Evolutionary conservation across 1,139 yeast genomes (phyloP), one percentile per base, ranked within the genome.

Genomic region (Yarrowia galli): DNA sequence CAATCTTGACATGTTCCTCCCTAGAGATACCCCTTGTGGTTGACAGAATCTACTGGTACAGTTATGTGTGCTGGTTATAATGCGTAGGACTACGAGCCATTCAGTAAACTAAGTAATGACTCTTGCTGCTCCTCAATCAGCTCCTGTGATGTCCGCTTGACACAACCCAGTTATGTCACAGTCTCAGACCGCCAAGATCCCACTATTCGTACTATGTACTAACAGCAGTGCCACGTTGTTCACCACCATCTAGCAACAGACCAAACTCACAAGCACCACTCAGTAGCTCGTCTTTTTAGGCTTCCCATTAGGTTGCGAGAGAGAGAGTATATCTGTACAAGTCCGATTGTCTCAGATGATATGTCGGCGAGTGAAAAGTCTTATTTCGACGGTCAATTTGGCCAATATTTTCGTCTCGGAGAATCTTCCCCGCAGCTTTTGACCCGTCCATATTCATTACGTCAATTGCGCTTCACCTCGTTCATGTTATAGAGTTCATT

Each of bases 251-350:
- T 10, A 9, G 8, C 32, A 28, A 28, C 32, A 28, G n/a, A n/a
- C n/a, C n/a, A n/a, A n/a, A 28, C 32, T 28, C 32, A 5, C 32
- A 28, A 28, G 32, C 7, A 3, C 36, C n/a, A 36, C 8, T 15
- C 15, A 3, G 51, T 32, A 49, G 56, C 25, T 49, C 40, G 35
- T 16, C 23, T 32, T 51, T 28, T 46, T 35, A 35, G 54, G 40
- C 54, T 49, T 32, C 38, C 40, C 40, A 32, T 49, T 49, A 49
- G 54, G 54, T 49, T 49, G 54, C 23, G n/a, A 49, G 40, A 6
- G 18, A 7, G 28, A 32, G 54, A 32, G 54, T 12, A 18, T 49
- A 49, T 28, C 40, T 49, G 25, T 5, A 23, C 9, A 13, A 22
- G 12, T 13, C 28, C 28, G 28, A 13, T 22, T 10, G 28, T 18